These are phyloP conservation scores for Tylopilus vinaceipallidus DNA, from an alignment of 768 basidiomycete species.

Conservation along the genomic window DNA sequence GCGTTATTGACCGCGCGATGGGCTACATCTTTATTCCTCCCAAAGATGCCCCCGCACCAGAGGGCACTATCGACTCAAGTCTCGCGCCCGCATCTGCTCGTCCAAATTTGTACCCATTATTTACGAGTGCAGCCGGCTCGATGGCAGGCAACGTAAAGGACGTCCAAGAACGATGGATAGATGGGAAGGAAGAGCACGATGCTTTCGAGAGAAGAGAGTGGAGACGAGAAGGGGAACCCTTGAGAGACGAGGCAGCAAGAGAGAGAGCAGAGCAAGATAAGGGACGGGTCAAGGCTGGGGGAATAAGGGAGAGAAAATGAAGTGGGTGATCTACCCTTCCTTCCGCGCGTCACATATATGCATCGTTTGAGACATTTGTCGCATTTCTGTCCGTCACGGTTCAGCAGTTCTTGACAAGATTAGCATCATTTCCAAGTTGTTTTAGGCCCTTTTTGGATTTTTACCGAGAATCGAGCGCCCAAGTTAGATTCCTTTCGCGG, in stretches of 20 bases:
- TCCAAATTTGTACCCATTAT: conserved; percentile 66
- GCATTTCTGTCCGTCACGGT: background rate
- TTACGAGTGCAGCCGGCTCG: conserved; percentile 61
- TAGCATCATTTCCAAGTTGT: background rate
- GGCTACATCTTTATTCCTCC: conserved; percentile 87
- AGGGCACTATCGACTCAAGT: conserved; percentile 31
- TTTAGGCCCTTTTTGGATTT: background rate
- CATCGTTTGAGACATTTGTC: background rate
- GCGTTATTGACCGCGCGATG: conserved; percentile 84
- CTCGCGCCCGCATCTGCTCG: conserved; percentile 40
- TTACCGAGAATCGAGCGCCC: background rate
- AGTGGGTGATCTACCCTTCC: conserved; percentile 5
- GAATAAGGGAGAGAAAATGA: conserved; percentile 31
- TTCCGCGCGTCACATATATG: background rate
- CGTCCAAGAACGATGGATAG: conserved; percentile 94
- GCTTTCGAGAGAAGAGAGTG: conserved; percentile 75
- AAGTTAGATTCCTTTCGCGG: too few species aligned
- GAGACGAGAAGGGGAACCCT: conserved; percentile 65
- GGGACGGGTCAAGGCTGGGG: conserved; percentile 3
- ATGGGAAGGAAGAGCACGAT: conserved; percentile 79
- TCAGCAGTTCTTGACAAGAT: background rate
- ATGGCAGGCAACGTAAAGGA: conserved; percentile 60
- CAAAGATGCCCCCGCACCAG: conserved; percentile 30
- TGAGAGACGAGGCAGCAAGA: conserved; percentile 24
- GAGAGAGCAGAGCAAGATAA: conserved; percentile 8